Evolutionary conservation across 2,329 filamentous ascomycete genomes (phyloP), one percentile per base, ranked within the genome.

Genomic region (Elsinoe australis): DNA sequence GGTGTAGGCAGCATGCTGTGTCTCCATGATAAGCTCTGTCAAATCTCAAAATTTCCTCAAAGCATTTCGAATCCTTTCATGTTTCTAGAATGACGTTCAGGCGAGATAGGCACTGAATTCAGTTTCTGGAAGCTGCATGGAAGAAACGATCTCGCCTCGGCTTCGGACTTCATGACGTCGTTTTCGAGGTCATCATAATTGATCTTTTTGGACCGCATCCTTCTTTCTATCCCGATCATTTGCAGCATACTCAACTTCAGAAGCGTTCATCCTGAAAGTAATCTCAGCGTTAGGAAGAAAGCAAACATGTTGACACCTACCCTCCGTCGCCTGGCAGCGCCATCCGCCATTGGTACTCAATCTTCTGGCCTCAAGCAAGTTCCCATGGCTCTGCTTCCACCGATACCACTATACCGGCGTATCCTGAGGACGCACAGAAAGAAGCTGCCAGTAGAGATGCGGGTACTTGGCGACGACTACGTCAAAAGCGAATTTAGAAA

Each of bases 401-500:
- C 89, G 0, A 84, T 96, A 39, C 87, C 83, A 2, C 76, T 98
- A 6, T 98, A 96, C 71, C 79, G 92, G 51, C 81, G 92, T 28
- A 70, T 98, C 19, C 73, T 98, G 22, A 83, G 92, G 55, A 82
- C 85, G 3, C 92, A 98, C 68, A 79, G 92, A 56, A 87, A 83
- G 60, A 76, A 83, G 58, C 71, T 98, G 7, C 80, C 82, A 0
- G 58, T 67, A 1, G 83, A 95, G 55, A 74, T 79, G 80, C 80
- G 92, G 28, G 50, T 94, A 3, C 70, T 98, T 5, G 92, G 92
- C 3, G 92, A 98, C 61, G 80, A 88, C 64, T 98, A 96, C 66
- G 74, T 96, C 64, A 95, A 94, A 69, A 79, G 80, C 36, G 92
- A 98, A 69, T 98, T 96, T 58, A 77, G 87, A 52, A 83, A 85